Percentiles rank a stretch among this genome's conserved stretches.
Conservation (phyloP, 2,329 filamentous ascomycete genomes). For the Didymella sp. region DNA sequence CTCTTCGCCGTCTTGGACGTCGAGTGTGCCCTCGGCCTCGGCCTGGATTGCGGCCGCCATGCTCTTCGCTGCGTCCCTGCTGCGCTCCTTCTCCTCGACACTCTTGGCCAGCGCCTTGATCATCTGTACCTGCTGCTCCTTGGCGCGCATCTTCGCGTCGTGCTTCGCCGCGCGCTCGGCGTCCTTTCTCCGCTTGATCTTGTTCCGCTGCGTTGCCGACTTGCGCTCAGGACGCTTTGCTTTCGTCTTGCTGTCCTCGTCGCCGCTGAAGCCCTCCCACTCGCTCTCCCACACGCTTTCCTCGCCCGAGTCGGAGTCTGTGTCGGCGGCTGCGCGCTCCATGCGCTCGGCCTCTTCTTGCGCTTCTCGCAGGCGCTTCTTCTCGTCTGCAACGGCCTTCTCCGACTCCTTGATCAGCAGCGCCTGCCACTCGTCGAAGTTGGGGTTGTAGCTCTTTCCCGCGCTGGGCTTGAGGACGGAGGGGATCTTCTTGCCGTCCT, state of each 20-base stretch:
- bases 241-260: slow-evolving; percentile 62
- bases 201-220: slow-evolving; percentile 85
- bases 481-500: slow-evolving; percentile 78
- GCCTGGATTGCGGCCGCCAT: slow-evolving; percentile 31
- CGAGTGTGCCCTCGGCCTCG: slow-evolving; percentile 33
- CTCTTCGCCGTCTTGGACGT: slow-evolving; percentile 49
- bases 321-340: slow-evolving; percentile 75
- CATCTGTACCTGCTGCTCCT: slow-evolving; percentile 72
- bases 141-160: slow-evolving; percentile 75
- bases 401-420: slow-evolving; percentile 76
- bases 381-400: slow-evolving; percentile 80
- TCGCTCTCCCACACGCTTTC: slow-evolving; percentile 95
- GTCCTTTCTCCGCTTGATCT: slow-evolving; percentile 85
- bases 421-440: slow-evolving; percentile 83
- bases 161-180: slow-evolving; percentile 79
- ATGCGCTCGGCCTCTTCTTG: slow-evolving; percentile 70
- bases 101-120: slow-evolving; percentile 75
- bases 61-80: slow-evolving; percentile 35
- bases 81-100: slow-evolving; percentile 65
- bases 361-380: slow-evolving; percentile 71
- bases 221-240: slow-evolving; percentile 84
- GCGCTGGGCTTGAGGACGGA: slow-evolving; percentile 80
- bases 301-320: slow-evolving; percentile 78
- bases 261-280: slow-evolving; percentile 63
- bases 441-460: slow-evolving; percentile 91